phyloP scores from a whole-genome alignment of 768 basidiomycete species.

The Suillus americanus region DNA sequence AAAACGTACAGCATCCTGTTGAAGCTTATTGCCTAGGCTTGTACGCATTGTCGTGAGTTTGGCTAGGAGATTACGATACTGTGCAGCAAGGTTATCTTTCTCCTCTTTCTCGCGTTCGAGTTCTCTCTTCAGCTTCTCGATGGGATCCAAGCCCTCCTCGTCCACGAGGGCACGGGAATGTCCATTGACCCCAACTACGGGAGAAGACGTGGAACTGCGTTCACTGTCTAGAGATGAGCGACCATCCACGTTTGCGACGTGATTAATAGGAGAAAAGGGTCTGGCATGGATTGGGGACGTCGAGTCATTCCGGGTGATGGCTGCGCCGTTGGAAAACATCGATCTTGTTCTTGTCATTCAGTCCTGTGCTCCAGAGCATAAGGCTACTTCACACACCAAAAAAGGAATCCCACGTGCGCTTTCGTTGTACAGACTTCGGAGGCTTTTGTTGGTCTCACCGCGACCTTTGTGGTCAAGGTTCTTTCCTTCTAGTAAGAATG shows the following conservation, averaged over 20 bases:
- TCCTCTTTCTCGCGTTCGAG: constrained; percentile 77
- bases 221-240: constrained; percentile 51
- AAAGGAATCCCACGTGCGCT: constrained; percentile 1
- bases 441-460: too few species aligned
- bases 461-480: too few species aligned
- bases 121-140: constrained; percentile 67
- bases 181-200: constrained; percentile 35
- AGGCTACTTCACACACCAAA: neutral
- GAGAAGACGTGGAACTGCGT: constrained; percentile 31
- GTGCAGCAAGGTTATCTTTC: constrained; percentile 81
- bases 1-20: constrained; percentile 88
- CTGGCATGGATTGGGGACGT: constrained; percentile 26
- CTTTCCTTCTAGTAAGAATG: too few species aligned
- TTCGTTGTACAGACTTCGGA: neutral
- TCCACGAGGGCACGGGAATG: constrained; percentile 34
- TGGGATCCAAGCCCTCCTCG: constrained; percentile 45
- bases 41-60: constrained; percentile 94
- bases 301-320: constrained; percentile 10
- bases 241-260: constrained; percentile 23
- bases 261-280: constrained; percentile 28
- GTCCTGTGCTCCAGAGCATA: neutral
- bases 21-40: constrained; percentile 89
- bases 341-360: constrained; percentile 2
- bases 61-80: constrained; percentile 83
- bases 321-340: constrained; percentile 13